Conservation (phyloP, 2,329 filamentous ascomycete species). For the Hymenoscyphus albidus region DNA sequence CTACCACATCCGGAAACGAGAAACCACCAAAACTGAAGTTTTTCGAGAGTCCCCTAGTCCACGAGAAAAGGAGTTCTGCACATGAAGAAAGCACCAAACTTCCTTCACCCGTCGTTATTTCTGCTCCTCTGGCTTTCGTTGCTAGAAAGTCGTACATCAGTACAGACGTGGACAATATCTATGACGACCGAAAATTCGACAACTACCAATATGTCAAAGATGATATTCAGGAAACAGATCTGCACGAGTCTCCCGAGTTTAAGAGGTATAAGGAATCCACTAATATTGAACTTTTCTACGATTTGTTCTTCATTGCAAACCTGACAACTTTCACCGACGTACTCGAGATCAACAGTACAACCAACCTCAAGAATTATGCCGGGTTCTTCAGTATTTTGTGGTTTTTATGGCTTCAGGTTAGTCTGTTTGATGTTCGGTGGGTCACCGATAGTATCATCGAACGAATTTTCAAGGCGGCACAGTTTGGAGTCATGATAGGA, state of each 20-base stretch:
- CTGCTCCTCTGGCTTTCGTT: constrained; percentile 8
- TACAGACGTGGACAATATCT: neutral
- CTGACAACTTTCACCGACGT: constrained; percentile 53
- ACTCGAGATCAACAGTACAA: constrained; percentile 50
- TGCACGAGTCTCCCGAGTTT: constrained; percentile 8
- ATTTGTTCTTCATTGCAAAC: constrained; percentile 59
- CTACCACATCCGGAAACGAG: neutral
- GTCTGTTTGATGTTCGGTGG: constrained; percentile 56
- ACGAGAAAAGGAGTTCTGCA: constrained; percentile 10
- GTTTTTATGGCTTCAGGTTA: constrained; percentile 58
- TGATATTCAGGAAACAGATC: neutral
- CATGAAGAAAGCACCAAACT: neutral
- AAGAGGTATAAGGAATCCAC: constrained; percentile 22
- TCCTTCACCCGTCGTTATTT: constrained; percentile 10
- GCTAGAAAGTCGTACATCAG: neutral
- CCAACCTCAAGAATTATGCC: constrained; percentile 47
- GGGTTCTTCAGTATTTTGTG: constrained; percentile 47
- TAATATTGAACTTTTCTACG: constrained; percentile 47
- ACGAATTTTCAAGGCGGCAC: constrained; percentile 48
- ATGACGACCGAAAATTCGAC: constrained; percentile 5
- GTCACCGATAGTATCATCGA: constrained; percentile 52
- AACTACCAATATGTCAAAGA: neutral
- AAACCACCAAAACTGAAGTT: constrained; percentile 18
- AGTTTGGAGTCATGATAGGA: constrained; percentile 51
- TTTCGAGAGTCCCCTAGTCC: constrained; percentile 20